Conservation (phyloP, 768 basidiomycete species). For the Russula brevipes region DNA sequence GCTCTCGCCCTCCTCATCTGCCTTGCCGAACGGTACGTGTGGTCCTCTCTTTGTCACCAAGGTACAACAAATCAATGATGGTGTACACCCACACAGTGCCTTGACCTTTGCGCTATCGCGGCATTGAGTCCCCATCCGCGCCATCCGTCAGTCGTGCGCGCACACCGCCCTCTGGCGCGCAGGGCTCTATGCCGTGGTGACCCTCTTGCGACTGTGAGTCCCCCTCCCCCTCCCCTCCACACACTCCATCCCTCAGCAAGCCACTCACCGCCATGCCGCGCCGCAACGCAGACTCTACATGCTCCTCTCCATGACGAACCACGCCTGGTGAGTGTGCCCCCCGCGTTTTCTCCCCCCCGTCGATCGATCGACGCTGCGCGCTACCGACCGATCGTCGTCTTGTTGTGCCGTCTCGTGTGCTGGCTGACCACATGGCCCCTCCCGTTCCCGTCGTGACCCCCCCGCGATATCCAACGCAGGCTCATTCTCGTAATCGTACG, state of each 20-base stretch:
- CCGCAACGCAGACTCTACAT: slow-evolving; percentile 52
- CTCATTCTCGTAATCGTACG: slow-evolving; percentile 49
- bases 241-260: neutral
- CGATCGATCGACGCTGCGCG: too few relatives aligned
- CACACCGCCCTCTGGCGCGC: slow-evolving; percentile 50
- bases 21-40: slow-evolving; percentile 50
- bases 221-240: neutral
- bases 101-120: slow-evolving; percentile 47
- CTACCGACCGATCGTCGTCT: too few relatives aligned
- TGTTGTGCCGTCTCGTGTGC: neutral
- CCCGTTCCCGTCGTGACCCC: too few relatives aligned
- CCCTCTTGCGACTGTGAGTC: slow-evolving; percentile 57
- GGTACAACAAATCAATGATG: neutral
- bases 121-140: slow-evolving; percentile 42
- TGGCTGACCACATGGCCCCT: neutral
- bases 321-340: slow-evolving; percentile 50
- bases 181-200: slow-evolving; percentile 51
- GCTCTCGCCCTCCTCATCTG: slow-evolving; percentile 47
- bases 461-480: slow-evolving; percentile 29
- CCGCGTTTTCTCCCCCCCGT: too few relatives aligned
- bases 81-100: slow-evolving; percentile 34
- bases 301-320: slow-evolving; percentile 68
- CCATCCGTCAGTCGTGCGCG: slow-evolving; percentile 39
- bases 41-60: neutral
- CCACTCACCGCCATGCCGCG: neutral